phyloP scores from a whole-genome alignment of 2,329 filamentous ascomycete genomes.

The Aspergillus ustus region DNA sequence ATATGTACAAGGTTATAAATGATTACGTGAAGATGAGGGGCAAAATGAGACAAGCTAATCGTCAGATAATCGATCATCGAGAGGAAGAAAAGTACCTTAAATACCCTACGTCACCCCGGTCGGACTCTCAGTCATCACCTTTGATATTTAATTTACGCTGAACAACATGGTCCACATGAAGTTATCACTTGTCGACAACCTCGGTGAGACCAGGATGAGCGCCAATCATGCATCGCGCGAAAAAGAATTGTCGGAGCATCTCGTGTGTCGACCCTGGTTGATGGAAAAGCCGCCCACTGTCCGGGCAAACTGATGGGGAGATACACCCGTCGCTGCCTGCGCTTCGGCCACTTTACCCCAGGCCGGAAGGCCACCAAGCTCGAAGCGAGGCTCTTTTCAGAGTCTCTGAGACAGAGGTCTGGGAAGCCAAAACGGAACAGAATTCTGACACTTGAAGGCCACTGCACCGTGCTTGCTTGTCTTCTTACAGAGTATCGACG shows the following conservation, averaged over 20 bases:
- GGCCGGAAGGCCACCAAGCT: not conserved
- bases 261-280: not conserved
- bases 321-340: not conserved
- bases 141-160: slow-evolving; percentile 9
- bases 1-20: not conserved
- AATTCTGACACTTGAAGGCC: not conserved
- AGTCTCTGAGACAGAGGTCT: not conserved
- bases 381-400: not conserved
- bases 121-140: slow-evolving; percentile 1
- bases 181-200: not conserved
- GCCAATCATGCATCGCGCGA: not conserved
- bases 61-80: not conserved
- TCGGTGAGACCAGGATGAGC: slow-evolving; percentile 10
- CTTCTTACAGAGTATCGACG: no score
- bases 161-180: slow-evolving; percentile 13
- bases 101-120: slow-evolving; percentile 13
- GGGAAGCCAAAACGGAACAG: not conserved
- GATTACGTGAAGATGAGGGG: not conserved
- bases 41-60: not conserved
- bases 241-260: not conserved
- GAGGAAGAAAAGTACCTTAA: slow-evolving; percentile 3
- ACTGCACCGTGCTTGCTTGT: not conserved
- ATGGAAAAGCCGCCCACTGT: not conserved
- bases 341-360: not conserved
- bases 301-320: no score